Base-by-base conservation (phyloP, 345 rosid genomes). In the Lepidium africanum region DNA sequence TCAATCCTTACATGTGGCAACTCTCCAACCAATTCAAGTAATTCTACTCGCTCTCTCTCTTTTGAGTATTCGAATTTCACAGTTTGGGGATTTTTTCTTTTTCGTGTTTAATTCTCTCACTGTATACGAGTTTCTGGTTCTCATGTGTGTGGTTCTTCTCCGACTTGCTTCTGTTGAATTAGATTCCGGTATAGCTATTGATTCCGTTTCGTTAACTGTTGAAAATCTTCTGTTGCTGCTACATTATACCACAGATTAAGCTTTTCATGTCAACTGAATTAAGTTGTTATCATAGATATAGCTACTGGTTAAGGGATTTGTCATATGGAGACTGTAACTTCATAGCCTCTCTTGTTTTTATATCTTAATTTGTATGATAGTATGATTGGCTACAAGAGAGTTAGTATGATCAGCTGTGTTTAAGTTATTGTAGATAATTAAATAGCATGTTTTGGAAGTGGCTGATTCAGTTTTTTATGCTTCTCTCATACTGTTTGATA, bases 1-100 rank as follows among this genome's bases (percentile, higher is more conserved):
- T 68, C 80, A 77, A 80, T 65, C 96, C 98, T 67, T 89, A 89
- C 82, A 69, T 92, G 61, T 89, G 98, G 95, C 90, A 87, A 45
- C 87, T 89, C 75, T 51, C 85, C 53, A 86, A 78, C 59, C 94
- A 86, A 67, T 83, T 81, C 87, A 92, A 89, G 92, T 89, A 79
- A 9, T 61, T 36, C 15, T 8, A 7, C 49, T 50, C 55, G 53
- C 37, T 1, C 14, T 14, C 59, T 72, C 68, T 37, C 10, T 35
- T 17, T 33, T 17, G 11, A 48, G 1, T 13, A 10, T 10, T 51
- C 37, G 19, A 16, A 17, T 55, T 30, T 40, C 68, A 14, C 6
- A 32, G 0, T 30, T 35, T 21, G 16, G n/a, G 16, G 13, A n/a
- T 27, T 56, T 11, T 48, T 14, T 9, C 4, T 25, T n/a, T 33